These are phyloP conservation scores for Astrocystis sublimbata DNA, from an alignment of 495 filamentous ascomycete species.

Conservation along the genomic window DNA sequence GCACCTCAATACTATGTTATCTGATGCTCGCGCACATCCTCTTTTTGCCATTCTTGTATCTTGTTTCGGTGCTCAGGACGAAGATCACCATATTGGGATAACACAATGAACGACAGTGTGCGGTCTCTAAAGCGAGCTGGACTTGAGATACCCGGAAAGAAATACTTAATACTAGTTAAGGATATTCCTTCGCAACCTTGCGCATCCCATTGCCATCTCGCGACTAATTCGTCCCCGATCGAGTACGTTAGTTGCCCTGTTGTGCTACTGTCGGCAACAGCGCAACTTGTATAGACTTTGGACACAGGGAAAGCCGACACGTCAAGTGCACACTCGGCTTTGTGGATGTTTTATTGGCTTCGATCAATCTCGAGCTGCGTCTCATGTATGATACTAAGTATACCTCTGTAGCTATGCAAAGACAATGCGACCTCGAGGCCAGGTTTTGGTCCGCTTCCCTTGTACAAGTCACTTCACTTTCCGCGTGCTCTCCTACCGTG, in stretches of 20 bases:
- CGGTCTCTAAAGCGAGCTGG: background rate
- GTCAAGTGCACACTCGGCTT: background rate
- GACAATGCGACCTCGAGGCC: background rate
- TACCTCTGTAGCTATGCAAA: background rate
- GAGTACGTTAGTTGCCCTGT: background rate
- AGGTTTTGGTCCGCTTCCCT: background rate
- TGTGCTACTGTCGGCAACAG: background rate
- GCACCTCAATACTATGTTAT: background rate
- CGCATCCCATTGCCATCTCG: slow-evolving; percentile 1
- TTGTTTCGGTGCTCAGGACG: slow-evolving; percentile 9
- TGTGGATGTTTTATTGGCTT: slow-evolving; percentile 7
- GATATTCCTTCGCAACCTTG: background rate
- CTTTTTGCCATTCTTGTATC: slow-evolving; percentile 21
- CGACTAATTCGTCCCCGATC: background rate
- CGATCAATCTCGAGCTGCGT: background rate
- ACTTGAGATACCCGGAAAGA: background rate
- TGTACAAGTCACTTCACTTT: too few relatives aligned
- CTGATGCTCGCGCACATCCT: slow-evolving; percentile 1
- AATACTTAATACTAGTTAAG: slow-evolving; percentile 1
- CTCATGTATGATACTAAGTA: background rate
- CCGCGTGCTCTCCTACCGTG: background rate
- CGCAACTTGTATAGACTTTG: background rate
- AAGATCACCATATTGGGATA: slow-evolving; percentile 4
- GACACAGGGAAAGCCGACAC: background rate
- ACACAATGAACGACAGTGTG: slow-evolving; percentile 6